Percentiles rank a stretch among this genome's conserved stretches.
phyloP scores from a whole-genome alignment of 768 basidiomycete genomes.

The Chalciporus pseudorubinellus region DNA sequence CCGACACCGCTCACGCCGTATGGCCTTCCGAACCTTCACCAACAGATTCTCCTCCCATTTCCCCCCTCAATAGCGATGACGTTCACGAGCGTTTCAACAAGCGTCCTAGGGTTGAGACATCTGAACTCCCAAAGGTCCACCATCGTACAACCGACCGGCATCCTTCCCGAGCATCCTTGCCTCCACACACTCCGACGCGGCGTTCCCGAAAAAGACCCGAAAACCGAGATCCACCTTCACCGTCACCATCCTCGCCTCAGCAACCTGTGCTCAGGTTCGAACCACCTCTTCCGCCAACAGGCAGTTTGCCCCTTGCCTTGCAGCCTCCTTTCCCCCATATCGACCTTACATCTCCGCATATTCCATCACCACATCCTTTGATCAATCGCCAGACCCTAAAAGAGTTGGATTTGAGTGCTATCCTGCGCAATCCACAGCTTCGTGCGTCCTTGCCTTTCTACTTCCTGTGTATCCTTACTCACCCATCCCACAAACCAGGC shows the following conservation, averaged over 20 bases:
- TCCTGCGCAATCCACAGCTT: slow-evolving; percentile 86
- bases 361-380: slow-evolving; percentile 69
- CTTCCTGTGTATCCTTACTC: not conserved
- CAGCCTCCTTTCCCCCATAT: slow-evolving; percentile 34
- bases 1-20: slow-evolving; percentile 28
- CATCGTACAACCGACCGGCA: slow-evolving; percentile 11
- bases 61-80: slow-evolving; percentile 39
- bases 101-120: slow-evolving; percentile 32
- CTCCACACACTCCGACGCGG: slow-evolving; percentile 27
- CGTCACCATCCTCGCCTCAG: slow-evolving; percentile 22
- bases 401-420: slow-evolving; percentile 81
- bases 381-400: slow-evolving; percentile 82
- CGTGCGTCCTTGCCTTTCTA: slow-evolving; percentile 51
- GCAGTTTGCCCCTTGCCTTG: slow-evolving; percentile 27
- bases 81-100: slow-evolving; percentile 23
- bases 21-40: slow-evolving; percentile 42
- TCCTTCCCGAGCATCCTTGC: slow-evolving; percentile 15
- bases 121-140: slow-evolving; percentile 13
- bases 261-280: slow-evolving; percentile 25
- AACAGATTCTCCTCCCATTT: slow-evolving; percentile 33
- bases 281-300: slow-evolving; percentile 19
- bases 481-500: slow-evolving; percentile 41
- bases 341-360: slow-evolving; percentile 48
- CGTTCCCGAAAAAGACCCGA: slow-evolving; percentile 30
- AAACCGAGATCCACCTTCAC: slow-evolving; percentile 30